These are phyloP conservation scores for Camellia lanceoleosa DNA, from an alignment of 148 eudicot genomes.

Conservation along the genomic window DNA sequence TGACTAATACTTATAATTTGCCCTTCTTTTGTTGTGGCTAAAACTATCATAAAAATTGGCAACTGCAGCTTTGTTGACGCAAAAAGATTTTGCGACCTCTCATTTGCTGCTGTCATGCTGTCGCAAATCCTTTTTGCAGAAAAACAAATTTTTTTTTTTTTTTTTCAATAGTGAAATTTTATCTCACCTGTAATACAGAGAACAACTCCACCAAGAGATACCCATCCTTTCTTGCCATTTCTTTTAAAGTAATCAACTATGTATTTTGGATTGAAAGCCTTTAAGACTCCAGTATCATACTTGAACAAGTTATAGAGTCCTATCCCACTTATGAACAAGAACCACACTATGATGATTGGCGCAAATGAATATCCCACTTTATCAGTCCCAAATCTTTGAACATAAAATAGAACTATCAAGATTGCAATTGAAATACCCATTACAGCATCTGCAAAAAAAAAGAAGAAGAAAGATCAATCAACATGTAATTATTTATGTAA, in stretches of 20 bases:
- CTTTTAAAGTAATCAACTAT: slow-evolving; percentile 53
- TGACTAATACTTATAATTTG: too few relatives aligned
- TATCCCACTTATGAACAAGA: slow-evolving; percentile 39
- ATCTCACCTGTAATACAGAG: slow-evolving; percentile 59
- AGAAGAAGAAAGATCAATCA: too few relatives aligned
- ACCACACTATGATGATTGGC: slow-evolving; percentile 59
- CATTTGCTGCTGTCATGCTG: too few relatives aligned
- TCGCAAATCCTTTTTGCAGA: too few relatives aligned
- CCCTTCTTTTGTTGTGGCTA: too few relatives aligned
- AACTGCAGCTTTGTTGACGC: too few relatives aligned
- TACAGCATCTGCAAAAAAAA: slow-evolving; percentile 29
- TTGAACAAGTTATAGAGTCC: slow-evolving; percentile 61
- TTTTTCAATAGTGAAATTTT: background rate
- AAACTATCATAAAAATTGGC: too few relatives aligned
- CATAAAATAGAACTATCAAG: slow-evolving; percentile 46
- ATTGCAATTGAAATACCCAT: slow-evolving; percentile 59
- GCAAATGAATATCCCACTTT: slow-evolving; percentile 67
- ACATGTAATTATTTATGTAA: too few relatives aligned
- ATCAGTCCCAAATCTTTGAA: slow-evolving; percentile 68
- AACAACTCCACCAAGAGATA: slow-evolving; percentile 74
- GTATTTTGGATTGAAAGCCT: slow-evolving; percentile 58
- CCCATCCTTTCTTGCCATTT: slow-evolving; percentile 62
- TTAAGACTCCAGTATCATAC: slow-evolving; percentile 45
- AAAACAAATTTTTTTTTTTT: background rate
- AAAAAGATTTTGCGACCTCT: too few relatives aligned